Evolutionary conservation across 768 basidiomycete species (phyloP), one percentile per base, ranked within the genome.

Genomic region (Cystobasidium ongulense): DNA sequence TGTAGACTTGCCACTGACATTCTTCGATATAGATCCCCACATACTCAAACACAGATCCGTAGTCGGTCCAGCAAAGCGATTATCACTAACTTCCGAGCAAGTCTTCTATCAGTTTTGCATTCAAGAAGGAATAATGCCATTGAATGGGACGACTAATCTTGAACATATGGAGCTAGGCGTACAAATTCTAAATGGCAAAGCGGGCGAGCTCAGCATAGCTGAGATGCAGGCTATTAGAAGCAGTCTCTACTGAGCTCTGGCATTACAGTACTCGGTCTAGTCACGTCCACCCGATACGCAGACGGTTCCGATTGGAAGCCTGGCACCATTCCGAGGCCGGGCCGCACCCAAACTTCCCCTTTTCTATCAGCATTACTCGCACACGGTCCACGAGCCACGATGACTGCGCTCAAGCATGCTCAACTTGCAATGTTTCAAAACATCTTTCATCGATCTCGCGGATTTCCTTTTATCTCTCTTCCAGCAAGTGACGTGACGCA

Each of bases 21-120:
- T 31, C 5, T 31, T 15, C 31, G 36, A 0, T 10, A 5, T 31
- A 73, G 53, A 68, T 85, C 88, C 0, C 89, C 90, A n/a, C 89
- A 90, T 1, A 88, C 90, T 2, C 82, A 78, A 18, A 82, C 91
- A 10, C 82, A 91, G 3, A 67, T 79, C 1, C 84, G 87, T 78
- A 85, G 84, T 0, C 78, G 82, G 78, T 88, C 3, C 76, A 80
- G 21, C 76, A 81, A 1, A 81, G 88, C 17, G 85, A 87, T 82
- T 85, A 29, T 80, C 82, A 0, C 83, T 86, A 73, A 89, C 89
- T 0, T 83, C 86, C 7, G 85, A 87, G 52, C 90, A 91, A 78
- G 84, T 84, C 0, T 79, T 90, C 8, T 92, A 86, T 82, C 86
- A 85, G 78, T 81, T 91, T 53, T 88, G 87, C 8, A 88, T 90